Base-by-base conservation (phyloP, 768 basidiomycete genomes). In the Termitomyces sp. region DNA sequence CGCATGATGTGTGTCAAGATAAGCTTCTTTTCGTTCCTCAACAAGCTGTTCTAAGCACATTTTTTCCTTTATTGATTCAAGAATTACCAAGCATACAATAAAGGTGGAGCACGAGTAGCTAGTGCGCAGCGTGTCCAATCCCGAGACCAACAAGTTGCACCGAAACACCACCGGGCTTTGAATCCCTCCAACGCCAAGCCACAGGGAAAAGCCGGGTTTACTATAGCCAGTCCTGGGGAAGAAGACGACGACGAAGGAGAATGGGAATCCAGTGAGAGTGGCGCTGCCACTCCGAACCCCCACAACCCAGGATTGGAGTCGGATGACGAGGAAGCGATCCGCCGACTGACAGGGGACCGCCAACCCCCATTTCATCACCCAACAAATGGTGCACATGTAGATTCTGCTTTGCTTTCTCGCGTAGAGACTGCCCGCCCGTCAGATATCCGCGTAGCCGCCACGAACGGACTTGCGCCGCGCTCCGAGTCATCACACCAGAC, bases 201-300 rank as follows among this genome's bases (percentile, higher is more conserved):
- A 54, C 73, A 70, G 61, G 66, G 70, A 11, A 84, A 82, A 65
- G 64, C 72, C 23, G 85, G 81, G 5, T 88, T 89, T 64, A 80
- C 80, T 12, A 75, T 87, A 55, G 75, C 84, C 9, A 79, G 75
- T 50, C 72, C 79, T 31, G 75, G 60, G 30, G 70, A 73, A 23
- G 74, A 73, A 7, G 73, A 75, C 12, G 83, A 83, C 56, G 86
- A 87, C 11, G 86, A 88, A 26, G 56, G 56, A 54, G 89, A 83
- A 55, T 90, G 87, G 87, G 78, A 87, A 1, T 90, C 88, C 28
- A 88, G 84, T 66, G 87, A 87, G 68, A 89, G 87, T 63, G 88
- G 86, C 7, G 85, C 81, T 0, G 86, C 73, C 0, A 90, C 88
- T 1, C 89, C 88, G 4, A 79, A 78, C 61, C 71, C 75, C 48